These are phyloP conservation scores for Alternaria hordeiaustralica DNA, from an alignment of 2,329 filamentous ascomycete genomes.

Conservation along the genomic window DNA sequence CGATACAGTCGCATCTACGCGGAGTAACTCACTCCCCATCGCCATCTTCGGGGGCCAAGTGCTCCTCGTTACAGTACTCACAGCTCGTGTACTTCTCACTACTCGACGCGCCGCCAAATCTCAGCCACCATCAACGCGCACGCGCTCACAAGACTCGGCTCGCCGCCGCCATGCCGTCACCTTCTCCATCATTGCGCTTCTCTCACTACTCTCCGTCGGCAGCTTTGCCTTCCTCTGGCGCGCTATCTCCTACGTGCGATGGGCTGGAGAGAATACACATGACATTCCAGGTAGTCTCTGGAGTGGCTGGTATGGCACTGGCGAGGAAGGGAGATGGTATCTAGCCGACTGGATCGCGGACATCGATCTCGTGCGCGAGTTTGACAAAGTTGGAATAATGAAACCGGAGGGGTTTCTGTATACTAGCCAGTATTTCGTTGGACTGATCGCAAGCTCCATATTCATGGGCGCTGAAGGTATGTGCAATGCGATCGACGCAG, in stretches of 20 bases:
- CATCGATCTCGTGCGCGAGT: conserved; percentile 59
- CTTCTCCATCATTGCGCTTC: conserved; percentile 55
- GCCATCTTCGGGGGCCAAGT: conserved; percentile 40
- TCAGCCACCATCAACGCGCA: conserved; percentile 43
- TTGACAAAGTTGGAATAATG: conserved; percentile 62
- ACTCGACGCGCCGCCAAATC: conserved; percentile 39
- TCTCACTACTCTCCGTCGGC: conserved; percentile 55
- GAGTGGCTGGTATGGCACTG: conserved; percentile 49
- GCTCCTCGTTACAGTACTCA: conserved; percentile 39
- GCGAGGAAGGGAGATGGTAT: conserved; percentile 42
- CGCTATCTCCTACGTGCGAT: conserved; percentile 57
- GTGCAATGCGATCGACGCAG: not conserved
- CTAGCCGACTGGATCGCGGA: conserved; percentile 62
- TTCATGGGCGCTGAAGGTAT: conserved; percentile 65
- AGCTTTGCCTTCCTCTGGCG: conserved; percentile 56
- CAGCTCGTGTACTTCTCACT: conserved; percentile 36
- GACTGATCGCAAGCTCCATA: conserved; percentile 61
- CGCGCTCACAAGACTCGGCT: conserved; percentile 38
- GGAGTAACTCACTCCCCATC: conserved; percentile 44
- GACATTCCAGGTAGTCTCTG: conserved; percentile 51
- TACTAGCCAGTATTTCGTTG: conserved; percentile 66
- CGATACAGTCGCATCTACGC: conserved; percentile 36
- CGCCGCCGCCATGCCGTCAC: conserved; percentile 43
- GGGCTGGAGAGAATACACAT: conserved; percentile 54
- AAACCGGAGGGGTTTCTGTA: conserved; percentile 66